Evolutionary conservation across 2,329 filamentous ascomycete species (phyloP), one percentile per base, ranked within the genome.

Genomic region (Proliferodiscus dingleyae): DNA sequence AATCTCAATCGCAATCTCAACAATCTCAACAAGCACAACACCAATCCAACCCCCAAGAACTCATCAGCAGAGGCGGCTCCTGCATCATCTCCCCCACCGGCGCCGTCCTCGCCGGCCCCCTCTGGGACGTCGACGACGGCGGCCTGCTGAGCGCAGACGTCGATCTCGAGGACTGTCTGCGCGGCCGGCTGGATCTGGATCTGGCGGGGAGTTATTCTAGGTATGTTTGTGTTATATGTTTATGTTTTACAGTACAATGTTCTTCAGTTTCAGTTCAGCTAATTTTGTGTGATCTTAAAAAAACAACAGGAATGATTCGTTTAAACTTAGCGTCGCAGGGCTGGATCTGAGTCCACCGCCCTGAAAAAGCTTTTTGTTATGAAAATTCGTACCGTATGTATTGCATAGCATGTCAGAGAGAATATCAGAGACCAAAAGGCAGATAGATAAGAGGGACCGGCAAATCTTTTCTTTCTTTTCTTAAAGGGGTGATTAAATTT

Each of bases 201-300:
- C 81, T 87, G 29, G 88, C 81, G 2, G 90, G 90, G 0, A 89
- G 85, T 61, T 95, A 95, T 65, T 90, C 88, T n/a, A n/a, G n/a
- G n/a, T n/a, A n/a, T n/a, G n/a, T n/a, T n/a, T n/a, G n/a, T n/a
- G n/a, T n/a, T n/a, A n/a, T n/a, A n/a, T n/a, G n/a, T n/a, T n/a
- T n/a, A n/a, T n/a, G n/a, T n/a, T n/a, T n/a, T n/a, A n/a, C n/a
- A n/a, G n/a, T n/a, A n/a, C n/a, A n/a, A n/a, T n/a, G n/a, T n/a
- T n/a, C n/a, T n/a, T n/a, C n/a, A n/a, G n/a, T n/a, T n/a, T n/a
- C n/a, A n/a, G n/a, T n/a, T n/a, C n/a, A n/a, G n/a, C n/a, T n/a
- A n/a, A n/a, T n/a, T n/a, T n/a, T n/a, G n/a, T n/a, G n/a, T n/a
- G n/a, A n/a, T n/a, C n/a, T n/a, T n/a, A n/a, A n/a, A n/a, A n/a